phyloP scores from a whole-genome alignment of 768 basidiomycete genomes.

The Hemileccinum impolitum region DNA sequence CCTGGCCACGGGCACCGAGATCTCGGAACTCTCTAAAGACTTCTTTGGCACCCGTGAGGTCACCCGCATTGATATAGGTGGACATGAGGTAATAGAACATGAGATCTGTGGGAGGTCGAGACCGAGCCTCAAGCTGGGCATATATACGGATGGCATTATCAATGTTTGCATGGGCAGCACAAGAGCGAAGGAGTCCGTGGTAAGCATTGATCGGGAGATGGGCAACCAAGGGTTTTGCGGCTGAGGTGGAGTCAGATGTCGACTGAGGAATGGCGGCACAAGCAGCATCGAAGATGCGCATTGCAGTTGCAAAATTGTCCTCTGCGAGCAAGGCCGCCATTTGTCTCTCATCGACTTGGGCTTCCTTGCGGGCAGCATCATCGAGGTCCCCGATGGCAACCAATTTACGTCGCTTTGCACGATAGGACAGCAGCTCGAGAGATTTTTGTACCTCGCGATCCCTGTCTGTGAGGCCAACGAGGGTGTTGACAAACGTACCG shows the following conservation, averaged over 20 bases:
- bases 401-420: constrained; percentile 34
- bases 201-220: constrained; percentile 42
- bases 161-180: constrained; percentile 53
- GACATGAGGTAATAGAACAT: constrained; percentile 57
- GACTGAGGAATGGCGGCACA: constrained; percentile 30
- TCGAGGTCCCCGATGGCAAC: constrained; percentile 1
- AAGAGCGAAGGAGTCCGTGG: constrained; percentile 55
- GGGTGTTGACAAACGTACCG: constrained; percentile 58
- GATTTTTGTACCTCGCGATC: constrained; percentile 59
- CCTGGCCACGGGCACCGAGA: constrained; percentile 37
- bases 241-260: constrained; percentile 9
- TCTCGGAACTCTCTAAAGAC: constrained; percentile 60
- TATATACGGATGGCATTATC: constrained; percentile 64
- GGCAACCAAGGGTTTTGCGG: constrained; percentile 3
- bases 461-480: constrained; percentile 60
- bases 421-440: constrained; percentile 41
- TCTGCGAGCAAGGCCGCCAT: constrained; percentile 52
- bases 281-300: constrained; percentile 69
- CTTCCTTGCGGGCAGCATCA: constrained; percentile 10
- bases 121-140: constrained; percentile 50
- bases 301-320: constrained; percentile 66
- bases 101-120: constrained; percentile 28
- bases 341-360: constrained; percentile 28
- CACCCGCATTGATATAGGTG: constrained; percentile 51
- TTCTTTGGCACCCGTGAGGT: constrained; percentile 49